Evolutionary conservation across 768 basidiomycete species (phyloP), one percentile per base, ranked within the genome.

Genomic region (Pleurotus giganteus): DNA sequence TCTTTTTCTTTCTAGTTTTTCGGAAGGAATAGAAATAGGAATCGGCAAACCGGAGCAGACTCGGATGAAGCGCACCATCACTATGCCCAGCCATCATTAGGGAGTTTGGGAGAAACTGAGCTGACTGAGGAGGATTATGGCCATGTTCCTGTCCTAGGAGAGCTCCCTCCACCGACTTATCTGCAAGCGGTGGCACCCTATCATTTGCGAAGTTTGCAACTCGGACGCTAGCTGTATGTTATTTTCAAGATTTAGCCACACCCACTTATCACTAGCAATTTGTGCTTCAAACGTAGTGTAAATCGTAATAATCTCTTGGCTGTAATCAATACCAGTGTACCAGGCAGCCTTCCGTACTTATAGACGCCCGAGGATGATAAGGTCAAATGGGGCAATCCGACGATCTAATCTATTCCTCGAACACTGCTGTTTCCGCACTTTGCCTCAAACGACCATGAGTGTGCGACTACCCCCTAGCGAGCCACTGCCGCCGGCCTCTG

Each of bases 381-480:
- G n/a, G n/a, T n/a, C n/a, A n/a, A n/a, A n/a, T n/a, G n/a, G n/a
- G n/a, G n/a, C n/a, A n/a, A n/a, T n/a, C n/a, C n/a, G n/a, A n/a
- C n/a, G n/a, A n/a, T n/a, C n/a, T n/a, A n/a, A n/a, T n/a, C n/a
- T n/a, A n/a, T n/a, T n/a, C n/a, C n/a, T 17, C 28, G 17, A 24
- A 41, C 4, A 36, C 15, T 26, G 17, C 31, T 24, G 23, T 52
- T 13, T 31, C 24, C 24, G n/a, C 23, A 9, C 43, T 26, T 24
- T 53, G 47, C 39, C 42, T 32, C 42, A 44, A 17, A 32, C 43
- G 54, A 60, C 57, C 32, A 80, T 78, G 76, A 76, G 72, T 63
- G 58, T 77, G 51, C 73, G 61, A 51, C 64, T 76, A 21, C 72
- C 71, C 52, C 69, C 15, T 69, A 24, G 34, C 63, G 23, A 57